phyloP scores from a whole-genome alignment of 2,329 filamentous ascomycete genomes.

The Phialocephala subalpina region DNA sequence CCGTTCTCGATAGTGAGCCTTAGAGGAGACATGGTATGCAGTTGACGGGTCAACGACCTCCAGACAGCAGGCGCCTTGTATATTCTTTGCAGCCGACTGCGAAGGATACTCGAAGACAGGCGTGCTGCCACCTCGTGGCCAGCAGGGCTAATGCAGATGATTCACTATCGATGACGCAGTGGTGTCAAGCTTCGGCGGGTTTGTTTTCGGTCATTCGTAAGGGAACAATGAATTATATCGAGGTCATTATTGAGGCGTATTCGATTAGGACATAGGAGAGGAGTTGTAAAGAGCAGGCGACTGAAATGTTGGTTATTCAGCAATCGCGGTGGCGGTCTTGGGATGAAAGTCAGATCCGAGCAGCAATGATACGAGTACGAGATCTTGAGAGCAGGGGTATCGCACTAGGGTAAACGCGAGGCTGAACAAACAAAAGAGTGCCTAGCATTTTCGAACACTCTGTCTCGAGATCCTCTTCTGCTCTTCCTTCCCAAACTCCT shows the following conservation, averaged over 20 bases:
- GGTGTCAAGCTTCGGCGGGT: slow-evolving; percentile 5
- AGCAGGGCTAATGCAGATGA: slow-evolving; percentile 1
- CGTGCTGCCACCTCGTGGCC: slow-evolving; percentile 7
- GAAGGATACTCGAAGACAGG: background rate
- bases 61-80: background rate
- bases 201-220: background rate
- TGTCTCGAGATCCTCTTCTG: background rate
- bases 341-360: too few species aligned
- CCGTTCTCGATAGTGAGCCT: slow-evolving; percentile 85
- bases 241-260: background rate
- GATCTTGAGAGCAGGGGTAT: too few species aligned
- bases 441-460: background rate
- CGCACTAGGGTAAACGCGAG: slow-evolving; percentile 16
- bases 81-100: background rate
- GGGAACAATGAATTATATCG: background rate
- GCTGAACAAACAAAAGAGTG: slow-evolving; percentile 3
- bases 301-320: slow-evolving; percentile 6
- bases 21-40: slow-evolving; percentile 70
- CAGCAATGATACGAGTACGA: too few species aligned
- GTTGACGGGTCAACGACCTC: background rate
- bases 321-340: too few species aligned
- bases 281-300: background rate
- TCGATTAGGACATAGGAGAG: background rate
- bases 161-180: slow-evolving; percentile 12
- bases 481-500: background rate